Conservation (phyloP, 1,284 basidiomycete species). For the Bondarzewia mesenterica region DNA sequence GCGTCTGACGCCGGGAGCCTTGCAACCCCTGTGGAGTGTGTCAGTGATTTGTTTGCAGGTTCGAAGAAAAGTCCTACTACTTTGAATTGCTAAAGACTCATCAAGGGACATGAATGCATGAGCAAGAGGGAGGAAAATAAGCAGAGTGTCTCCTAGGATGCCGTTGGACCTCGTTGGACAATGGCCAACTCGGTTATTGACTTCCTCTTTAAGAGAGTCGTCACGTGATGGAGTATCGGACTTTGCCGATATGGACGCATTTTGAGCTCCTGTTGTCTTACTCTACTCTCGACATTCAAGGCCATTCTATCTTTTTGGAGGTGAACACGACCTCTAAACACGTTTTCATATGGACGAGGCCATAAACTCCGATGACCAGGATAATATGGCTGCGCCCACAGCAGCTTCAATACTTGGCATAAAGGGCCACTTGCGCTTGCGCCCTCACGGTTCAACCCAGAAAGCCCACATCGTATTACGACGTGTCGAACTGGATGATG, state of each 20-base stretch:
- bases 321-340: constrained; percentile 10
- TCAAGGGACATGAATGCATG: no score
- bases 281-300: constrained; percentile 1
- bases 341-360: constrained; percentile 10
- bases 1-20: no score
- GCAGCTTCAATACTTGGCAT: constrained; percentile 45
- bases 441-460: constrained; percentile 46
- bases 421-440: constrained; percentile 45
- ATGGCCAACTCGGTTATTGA: not conserved
- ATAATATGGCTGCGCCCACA: constrained; percentile 17
- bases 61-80: no score
- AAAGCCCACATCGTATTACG: constrained; percentile 52
- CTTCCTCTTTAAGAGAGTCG: not conserved
- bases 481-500: constrained; percentile 42
- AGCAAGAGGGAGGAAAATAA: no score
- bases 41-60: no score
- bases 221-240: not conserved
- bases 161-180: not conserved
- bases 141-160: no score
- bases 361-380: constrained; percentile 5
- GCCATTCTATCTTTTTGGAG: constrained; percentile 9
- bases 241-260: not conserved
- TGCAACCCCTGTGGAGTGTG: no score
- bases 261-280: constrained; percentile 8
- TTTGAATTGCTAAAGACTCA: no score